phyloP scores from a whole-genome alignment of 768 basidiomycete species.

The Hemileccinum rubropunctum region DNA sequence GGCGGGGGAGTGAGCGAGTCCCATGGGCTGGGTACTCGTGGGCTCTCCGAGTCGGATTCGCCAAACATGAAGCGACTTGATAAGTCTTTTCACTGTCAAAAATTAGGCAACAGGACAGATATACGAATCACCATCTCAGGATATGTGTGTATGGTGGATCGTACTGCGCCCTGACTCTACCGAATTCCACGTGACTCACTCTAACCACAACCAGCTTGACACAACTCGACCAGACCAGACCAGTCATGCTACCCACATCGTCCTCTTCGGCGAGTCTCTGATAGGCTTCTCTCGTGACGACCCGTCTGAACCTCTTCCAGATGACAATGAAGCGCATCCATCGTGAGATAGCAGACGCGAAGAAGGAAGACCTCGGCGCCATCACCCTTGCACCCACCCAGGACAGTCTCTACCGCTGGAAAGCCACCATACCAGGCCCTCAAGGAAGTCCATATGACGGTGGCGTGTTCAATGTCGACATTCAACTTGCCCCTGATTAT shows the following conservation, averaged over 20 bases:
- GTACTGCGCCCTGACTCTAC: too few species aligned
- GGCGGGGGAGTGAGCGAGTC: conserved; percentile 61
- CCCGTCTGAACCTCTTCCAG: conserved; percentile 26
- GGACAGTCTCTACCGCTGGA: conserved; percentile 70
- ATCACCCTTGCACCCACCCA: conserved; percentile 67
- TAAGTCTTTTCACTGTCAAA: conserved; percentile 3
- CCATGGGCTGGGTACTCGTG: conserved; percentile 80
- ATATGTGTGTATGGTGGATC: too few species aligned
- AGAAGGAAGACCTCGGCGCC: conserved; percentile 78
- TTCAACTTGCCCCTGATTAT: conserved; percentile 69
- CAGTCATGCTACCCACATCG: conserved; percentile 24
- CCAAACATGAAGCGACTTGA: conserved; percentile 60
- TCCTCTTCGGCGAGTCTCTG: conserved; percentile 23
- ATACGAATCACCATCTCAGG: conserved; percentile 57
- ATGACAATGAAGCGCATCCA: conserved; percentile 81
- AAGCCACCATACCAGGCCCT: conserved; percentile 76
- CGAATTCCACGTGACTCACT: conserved; percentile 17
- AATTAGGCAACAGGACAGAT: conserved; percentile 27
- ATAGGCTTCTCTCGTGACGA: too few species aligned
- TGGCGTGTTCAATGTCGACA: conserved; percentile 67
- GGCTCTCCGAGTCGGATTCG: conserved; percentile 78
- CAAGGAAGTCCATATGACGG: conserved; percentile 82
- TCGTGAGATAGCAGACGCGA: conserved; percentile 74
- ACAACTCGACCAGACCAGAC: too few species aligned
- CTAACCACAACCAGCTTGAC: neutral